Percentiles rank a stretch among this genome's conserved stretches.
Conservation (phyloP, 495 filamentous ascomycete species). For the Hypoxylon crocopeplum region DNA sequence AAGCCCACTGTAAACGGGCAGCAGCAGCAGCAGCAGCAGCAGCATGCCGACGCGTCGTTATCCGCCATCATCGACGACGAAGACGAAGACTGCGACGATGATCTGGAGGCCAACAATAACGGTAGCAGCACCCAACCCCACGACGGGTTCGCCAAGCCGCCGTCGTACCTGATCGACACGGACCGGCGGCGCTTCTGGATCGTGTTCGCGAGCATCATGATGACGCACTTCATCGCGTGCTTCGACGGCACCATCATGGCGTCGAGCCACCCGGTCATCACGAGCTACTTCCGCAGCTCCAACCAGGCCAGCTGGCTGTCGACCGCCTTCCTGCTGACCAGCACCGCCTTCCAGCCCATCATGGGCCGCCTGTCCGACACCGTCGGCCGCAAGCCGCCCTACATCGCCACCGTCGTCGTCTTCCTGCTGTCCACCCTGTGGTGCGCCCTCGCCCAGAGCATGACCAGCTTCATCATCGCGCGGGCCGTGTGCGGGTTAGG, state of each 20-base stretch:
- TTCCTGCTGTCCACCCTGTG: constrained; percentile 73
- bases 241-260: constrained; percentile 86
- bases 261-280: constrained; percentile 81
- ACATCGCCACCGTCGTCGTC: constrained; percentile 66
- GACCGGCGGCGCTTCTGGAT: constrained; percentile 46
- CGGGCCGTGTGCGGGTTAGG: constrained; percentile 77
- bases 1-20: constrained; percentile 1
- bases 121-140: not conserved
- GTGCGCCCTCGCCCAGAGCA: constrained; percentile 75
- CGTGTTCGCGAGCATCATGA: constrained; percentile 47
- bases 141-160: constrained; percentile 9
- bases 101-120: constrained; percentile 3
- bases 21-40: no score
- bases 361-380: constrained; percentile 76
- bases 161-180: constrained; percentile 46
- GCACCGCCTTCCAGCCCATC: constrained; percentile 75
- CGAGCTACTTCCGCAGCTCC: constrained; percentile 75
- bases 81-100: constrained; percentile 2
- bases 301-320: constrained; percentile 84
- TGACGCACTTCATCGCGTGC: constrained; percentile 50
- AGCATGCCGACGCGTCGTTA: not conserved
- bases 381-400: constrained; percentile 72
- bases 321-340: constrained; percentile 78
- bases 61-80: not conserved
- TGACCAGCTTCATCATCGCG: constrained; percentile 74